Base-by-base conservation (phyloP, 2,329 filamentous ascomycete species). In the Nothophaeocryptopus gaeumannii region DNA sequence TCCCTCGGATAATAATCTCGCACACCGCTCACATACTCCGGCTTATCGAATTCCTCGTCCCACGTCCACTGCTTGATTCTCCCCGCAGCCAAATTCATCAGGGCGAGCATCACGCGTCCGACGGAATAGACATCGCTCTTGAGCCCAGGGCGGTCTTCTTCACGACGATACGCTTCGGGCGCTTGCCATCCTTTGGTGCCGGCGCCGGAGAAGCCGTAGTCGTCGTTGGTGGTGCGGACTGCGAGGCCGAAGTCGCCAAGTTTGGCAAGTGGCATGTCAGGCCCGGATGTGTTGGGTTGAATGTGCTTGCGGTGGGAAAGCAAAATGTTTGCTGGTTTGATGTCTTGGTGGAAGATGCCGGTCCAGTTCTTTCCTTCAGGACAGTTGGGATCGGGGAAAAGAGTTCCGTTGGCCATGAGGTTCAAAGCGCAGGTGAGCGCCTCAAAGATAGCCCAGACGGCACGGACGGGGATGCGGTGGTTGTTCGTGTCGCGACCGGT, bases 221-320 rank as follows among this genome's bases (percentile, higher is more conserved):
- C n/a, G 3, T 16, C 9, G n/a, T 50, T 20, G 2, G 10, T 37
- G 5, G 30, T 26, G 32, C 20, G 36, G 13, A 26, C 11, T 2
- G 40, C 40, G n/a, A 49, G 37, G 11, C 40, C 50, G 13, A 44
- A 53, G 15, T 53, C 50, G n/a, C 39, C 50, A 5, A 53, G 45
- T 13, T 50, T 48, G n/a, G 37, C 14, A 3, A 42, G 26, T 5
- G 50, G 50, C 4, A 49, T 26, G 7, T 31, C 36, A 11, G 36
- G 40, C 45, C 45, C 48, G n/a, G 11, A n/a, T n/a, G n/a, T n/a
- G n/a, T n/a, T n/a, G n/a, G n/a, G n/a, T n/a, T 32, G 14, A 29
- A 31, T 8, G 9, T 12, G 5, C 14, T 39, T 34, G 15, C 40
- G 35, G 5, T 13, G 8, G 15, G 47, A 26, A 11, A 45, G 34